These are phyloP conservation scores for Beauveria brongniartii DNA, from an alignment of 2,329 filamentous ascomycete species.

Conservation along the genomic window DNA sequence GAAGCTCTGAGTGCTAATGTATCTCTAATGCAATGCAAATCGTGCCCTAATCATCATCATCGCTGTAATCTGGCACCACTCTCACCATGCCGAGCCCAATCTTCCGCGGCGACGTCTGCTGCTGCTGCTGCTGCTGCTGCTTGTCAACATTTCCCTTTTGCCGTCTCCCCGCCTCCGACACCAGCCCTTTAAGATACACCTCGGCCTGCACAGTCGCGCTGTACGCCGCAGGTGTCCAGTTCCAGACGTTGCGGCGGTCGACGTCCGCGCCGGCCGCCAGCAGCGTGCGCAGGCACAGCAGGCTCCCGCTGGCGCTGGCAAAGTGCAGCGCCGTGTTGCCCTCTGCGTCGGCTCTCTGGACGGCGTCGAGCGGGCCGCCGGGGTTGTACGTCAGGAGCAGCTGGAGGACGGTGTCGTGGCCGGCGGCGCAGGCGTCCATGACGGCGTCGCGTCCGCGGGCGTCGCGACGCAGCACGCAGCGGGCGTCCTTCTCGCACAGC, in stretches of 20 bases:
- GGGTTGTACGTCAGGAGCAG: conserved; percentile 55
- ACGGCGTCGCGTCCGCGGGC: conserved; percentile 62
- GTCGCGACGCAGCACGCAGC: conserved; percentile 58
- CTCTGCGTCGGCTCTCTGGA: conserved; percentile 54
- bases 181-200: conserved; percentile 72
- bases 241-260: conserved; percentile 62
- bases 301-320: conserved; percentile 71
- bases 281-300: conserved; percentile 68
- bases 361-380: conserved; percentile 42
- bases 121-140: conserved; percentile 16
- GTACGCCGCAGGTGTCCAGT: conserved; percentile 79
- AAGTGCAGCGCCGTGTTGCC: conserved; percentile 88
- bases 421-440: conserved; percentile 54
- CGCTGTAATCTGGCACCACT: conserved; percentile 34
- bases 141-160: conserved; percentile 31
- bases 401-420: conserved; percentile 58
- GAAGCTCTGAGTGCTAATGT: background rate
- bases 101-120: conserved; percentile 16
- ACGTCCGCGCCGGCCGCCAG: conserved; percentile 72
- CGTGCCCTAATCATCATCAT: conserved; percentile 24
- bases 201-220: conserved; percentile 75
- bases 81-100: conserved; percentile 36
- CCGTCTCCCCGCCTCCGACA: conserved; percentile 61
- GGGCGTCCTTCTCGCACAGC: conserved; percentile 56
- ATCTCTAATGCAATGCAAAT: background rate